Base-by-base conservation (phyloP, 345 rosid genomes). In the Anastatica hierochuntica region DNA sequence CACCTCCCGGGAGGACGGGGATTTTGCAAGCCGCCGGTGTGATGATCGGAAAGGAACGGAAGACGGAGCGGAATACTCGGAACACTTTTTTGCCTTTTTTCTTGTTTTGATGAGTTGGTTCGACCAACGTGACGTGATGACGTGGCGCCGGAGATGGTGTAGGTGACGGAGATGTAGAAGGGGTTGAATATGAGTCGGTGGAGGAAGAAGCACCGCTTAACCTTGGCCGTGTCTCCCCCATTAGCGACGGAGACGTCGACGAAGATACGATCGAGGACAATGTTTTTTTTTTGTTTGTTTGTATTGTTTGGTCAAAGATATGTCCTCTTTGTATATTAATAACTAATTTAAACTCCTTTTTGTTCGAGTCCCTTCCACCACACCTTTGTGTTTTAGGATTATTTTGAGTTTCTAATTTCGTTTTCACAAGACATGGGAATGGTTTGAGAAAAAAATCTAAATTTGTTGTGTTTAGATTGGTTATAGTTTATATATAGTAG, bases 31-130 rank as follows among this genome's bases (percentile, higher is more conserved):
- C 63, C 1, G 88, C 72, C 11, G 85, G 82, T 8, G 82, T 61
- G 10, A 88, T 76, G 43, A 88, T 84, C 3, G 96, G 94, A 38
- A 84, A 74, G 0, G 90, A 77, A 7, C 85, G 82, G 38, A 88
- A 75, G 36, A 80, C 94, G 0, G 96, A 88, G 47, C 81, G 96
- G 14, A 88, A 75, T 19, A 78, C 77, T 1, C 90, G 83, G 7
- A 79, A 24, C 12, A 77, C 75, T 49, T 77, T 87, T 7, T 75
- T 84, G 14, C 78, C 27, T 48, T 67, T 79, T 43, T 60, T 57
- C 49, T 71, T 76, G 43, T 68, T 49, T 53, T 71, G 80, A 72
- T 51, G 66, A 23, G 94, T 62, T 7, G 98, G 98, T 36, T 86
- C 83, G 56, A 90, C 58, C 7, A 86, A 86, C 30, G 89, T 73